Evolutionary conservation across 495 filamentous ascomycete species (phyloP), one percentile per base, ranked within the genome.

Genomic region (Glarea lozoyensis): DNA sequence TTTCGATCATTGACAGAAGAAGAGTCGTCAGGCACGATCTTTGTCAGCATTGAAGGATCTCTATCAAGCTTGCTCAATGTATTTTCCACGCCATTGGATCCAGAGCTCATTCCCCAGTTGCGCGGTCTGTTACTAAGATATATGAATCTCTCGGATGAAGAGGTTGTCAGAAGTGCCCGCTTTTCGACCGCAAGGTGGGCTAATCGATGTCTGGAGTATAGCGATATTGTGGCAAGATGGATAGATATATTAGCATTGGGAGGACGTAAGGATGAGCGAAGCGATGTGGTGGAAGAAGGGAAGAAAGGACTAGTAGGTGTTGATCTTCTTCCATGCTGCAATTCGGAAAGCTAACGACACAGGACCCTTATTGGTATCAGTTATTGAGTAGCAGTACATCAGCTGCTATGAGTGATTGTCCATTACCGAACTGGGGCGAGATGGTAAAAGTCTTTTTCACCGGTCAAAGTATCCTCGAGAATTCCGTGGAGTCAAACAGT

Each of bases 161-260:
- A 68, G 34, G 54, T 74, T 10, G 67, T 76, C 6, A 68, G 87
- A 43, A 82, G 78, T 40, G 80, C 82, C 37, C 78, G 86, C 6
- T 90, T 87, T 61, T 76, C 84, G 15, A 82, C 83, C n/a, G 75
- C 92, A 3, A 81, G 88, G 18, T 96, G 88, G 68, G 84, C 88
- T 2, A 96, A 96, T 52, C 70, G 83, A n/a, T 94, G 87, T 53
- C 67, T 98, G 10, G 78, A 81, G 2, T 96, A 82, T 48, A 68
- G 63, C 25, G 86, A 93, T 54, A 70, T 87, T 10, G 68, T 78
- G 16, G 92, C 82, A 29, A 76, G 90, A 33, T 97, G 87, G 87
- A 82, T 93, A 36, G 75, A 94, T 61, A 67, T 96, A 22, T 69
- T 95, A 47, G 88, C 88, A 30, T 60, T 93, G 31, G 75, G 81